Evolutionary conservation across 2,329 filamentous ascomycete genomes (phyloP).

Genomic region (Aspergillus sp.): DNA sequence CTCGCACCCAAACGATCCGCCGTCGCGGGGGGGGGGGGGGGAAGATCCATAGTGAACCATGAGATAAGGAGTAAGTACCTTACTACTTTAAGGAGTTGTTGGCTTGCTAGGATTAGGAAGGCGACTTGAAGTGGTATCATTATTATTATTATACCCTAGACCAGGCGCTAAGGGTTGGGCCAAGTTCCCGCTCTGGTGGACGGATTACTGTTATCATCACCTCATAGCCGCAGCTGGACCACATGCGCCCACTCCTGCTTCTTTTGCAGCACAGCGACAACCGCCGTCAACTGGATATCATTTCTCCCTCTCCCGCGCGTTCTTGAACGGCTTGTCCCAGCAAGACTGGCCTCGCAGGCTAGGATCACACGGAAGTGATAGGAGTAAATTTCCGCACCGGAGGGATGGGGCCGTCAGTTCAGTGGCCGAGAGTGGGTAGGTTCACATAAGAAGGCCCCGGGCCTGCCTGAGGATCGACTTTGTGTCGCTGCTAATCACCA

Average conservation of each 20-base stretch:
- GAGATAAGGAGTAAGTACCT: constrained; percentile 2
- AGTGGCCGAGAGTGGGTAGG: constrained; percentile 7
- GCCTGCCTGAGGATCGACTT: constrained; percentile 18
- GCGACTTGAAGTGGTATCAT: not conserved
- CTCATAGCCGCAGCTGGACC: constrained; percentile 1
- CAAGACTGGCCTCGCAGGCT: not conserved
- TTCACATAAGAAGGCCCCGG: constrained; percentile 10
- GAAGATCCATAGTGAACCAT: constrained; percentile 2
- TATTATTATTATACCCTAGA: constrained; percentile 8
- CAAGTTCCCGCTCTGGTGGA: constrained; percentile 5
- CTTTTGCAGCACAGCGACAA: not conserved
- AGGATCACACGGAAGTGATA: not conserved
- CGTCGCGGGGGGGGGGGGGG: constrained; percentile 20
- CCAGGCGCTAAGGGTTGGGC: not conserved
- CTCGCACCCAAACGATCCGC: constrained; percentile 13
- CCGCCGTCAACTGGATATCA: not conserved
- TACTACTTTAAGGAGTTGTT: not conserved
- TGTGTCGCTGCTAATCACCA: constrained; percentile 22
- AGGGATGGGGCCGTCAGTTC: not conserved
- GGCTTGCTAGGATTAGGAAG: constrained; percentile 1
- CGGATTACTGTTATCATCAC: constrained; percentile 15
- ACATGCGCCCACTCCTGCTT: not conserved
- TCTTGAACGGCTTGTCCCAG: not conserved
- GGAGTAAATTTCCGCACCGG: not conserved
- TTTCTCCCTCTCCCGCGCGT: not conserved